These are phyloP conservation scores for Strobilomyces dryophilus DNA, from an alignment of 768 basidiomycete genomes.

Conservation along the genomic window DNA sequence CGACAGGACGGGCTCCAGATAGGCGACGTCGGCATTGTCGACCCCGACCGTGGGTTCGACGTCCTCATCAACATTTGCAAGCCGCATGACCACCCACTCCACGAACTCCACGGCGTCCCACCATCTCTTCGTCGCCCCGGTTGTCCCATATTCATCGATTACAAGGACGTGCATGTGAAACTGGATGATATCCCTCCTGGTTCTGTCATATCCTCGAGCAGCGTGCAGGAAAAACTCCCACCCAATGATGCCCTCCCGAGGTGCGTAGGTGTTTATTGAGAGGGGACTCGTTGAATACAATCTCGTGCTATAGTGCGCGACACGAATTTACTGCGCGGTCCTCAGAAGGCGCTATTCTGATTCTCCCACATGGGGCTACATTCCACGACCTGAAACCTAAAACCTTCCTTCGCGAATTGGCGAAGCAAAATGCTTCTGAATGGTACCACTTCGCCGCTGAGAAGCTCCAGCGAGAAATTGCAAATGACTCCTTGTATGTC, in stretches of 20 bases:
- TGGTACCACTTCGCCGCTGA: conserved; percentile 19
- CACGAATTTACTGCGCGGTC: not conserved
- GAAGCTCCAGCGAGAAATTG: not conserved
- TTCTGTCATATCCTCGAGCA: not conserved
- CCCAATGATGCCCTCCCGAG: not conserved
- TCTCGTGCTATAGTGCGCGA: not conserved
- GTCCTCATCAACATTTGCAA: not conserved
- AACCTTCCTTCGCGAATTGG: conserved; percentile 10
- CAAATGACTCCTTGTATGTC: not conserved
- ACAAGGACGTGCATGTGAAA: not conserved
- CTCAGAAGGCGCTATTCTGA: conserved; percentile 24
- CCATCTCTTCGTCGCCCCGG: not conserved
- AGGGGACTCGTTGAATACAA: not conserved
- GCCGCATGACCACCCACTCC: not conserved
- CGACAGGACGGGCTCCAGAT: not conserved
- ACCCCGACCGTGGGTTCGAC: not conserved
- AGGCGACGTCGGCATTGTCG: not conserved
- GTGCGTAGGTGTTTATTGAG: not conserved
- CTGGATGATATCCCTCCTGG: not conserved
- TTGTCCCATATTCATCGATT: not conserved
- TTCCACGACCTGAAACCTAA: conserved; percentile 11
- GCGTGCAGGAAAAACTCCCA: not conserved
- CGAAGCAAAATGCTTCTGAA: conserved; percentile 9
- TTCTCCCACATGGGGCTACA: conserved; percentile 27
- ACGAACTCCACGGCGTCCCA: not conserved